Percentiles rank a stretch among this genome's conserved stretches.
These are phyloP conservation scores for Russula brevipes DNA, from an alignment of 768 basidiomycete species.

Conservation along the genomic window DNA sequence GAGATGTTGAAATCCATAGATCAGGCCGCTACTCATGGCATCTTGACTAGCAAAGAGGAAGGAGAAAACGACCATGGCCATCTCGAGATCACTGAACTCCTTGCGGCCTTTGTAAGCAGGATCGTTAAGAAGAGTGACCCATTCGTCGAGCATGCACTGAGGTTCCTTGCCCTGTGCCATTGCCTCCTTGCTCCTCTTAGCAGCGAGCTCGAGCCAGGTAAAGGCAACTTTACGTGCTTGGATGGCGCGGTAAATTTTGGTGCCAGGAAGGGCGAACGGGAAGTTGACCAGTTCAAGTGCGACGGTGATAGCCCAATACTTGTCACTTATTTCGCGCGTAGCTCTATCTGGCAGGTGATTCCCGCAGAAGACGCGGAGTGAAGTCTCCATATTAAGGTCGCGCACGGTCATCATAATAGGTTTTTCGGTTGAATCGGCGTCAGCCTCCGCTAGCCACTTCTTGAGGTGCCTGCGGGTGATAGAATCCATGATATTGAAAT, in stretches of 20 bases:
- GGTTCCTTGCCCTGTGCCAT: slow-evolving; percentile 79
- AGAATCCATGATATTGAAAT: slow-evolving; percentile 75
- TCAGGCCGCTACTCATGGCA: slow-evolving; percentile 95
- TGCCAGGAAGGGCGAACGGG: slow-evolving; percentile 90
- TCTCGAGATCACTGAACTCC: slow-evolving; percentile 90
- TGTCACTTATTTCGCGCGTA: slow-evolving; percentile 76
- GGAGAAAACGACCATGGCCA: slow-evolving; percentile 94
- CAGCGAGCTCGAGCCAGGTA: slow-evolving; percentile 74
- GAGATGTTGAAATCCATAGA: slow-evolving; percentile 94
- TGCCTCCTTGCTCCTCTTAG: slow-evolving; percentile 68
- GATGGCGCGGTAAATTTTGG: slow-evolving; percentile 91
- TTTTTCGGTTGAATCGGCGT: slow-evolving; percentile 43
- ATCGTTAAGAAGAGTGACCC: slow-evolving; percentile 71
- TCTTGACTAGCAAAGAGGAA: slow-evolving; percentile 97
- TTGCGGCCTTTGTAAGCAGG: slow-evolving; percentile 65
- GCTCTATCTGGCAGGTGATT: slow-evolving; percentile 79
- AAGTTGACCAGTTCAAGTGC: slow-evolving; percentile 99
- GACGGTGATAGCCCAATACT: slow-evolving; percentile 94
- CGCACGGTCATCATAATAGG: slow-evolving; percentile 89
- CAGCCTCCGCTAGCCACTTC: slow-evolving; percentile 61
- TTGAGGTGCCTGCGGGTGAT: slow-evolving; percentile 73
- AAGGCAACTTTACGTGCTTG: slow-evolving; percentile 85
- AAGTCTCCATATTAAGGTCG: slow-evolving; percentile 95
- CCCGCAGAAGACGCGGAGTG: slow-evolving; percentile 93
- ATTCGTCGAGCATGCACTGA: slow-evolving; percentile 88